Base-by-base conservation (phyloP, 441 rosid species). In the Corymbia calophylla region DNA sequence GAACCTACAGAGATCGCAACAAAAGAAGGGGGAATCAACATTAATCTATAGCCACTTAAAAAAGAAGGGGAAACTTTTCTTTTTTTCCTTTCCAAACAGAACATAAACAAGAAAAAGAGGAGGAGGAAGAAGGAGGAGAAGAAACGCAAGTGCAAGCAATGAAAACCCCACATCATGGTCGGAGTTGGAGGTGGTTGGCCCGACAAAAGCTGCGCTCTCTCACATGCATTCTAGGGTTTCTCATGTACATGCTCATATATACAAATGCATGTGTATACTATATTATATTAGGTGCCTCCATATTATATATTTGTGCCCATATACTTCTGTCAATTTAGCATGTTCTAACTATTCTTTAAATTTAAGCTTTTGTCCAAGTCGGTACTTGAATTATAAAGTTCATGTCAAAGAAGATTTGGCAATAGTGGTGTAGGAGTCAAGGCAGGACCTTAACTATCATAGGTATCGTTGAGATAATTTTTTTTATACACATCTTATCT, bases 151-250 rank as follows among this genome's bases (percentile, higher is more conserved):
- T 73, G 82, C 39, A 39, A 39, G 49, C 49, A 91, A 82, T 51
- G 87, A 62, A 86, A 91, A 90, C 93, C 93, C 92, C 89, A 92
- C 91, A 93, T 87, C 47, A 55, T 92, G 97, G 97, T 96, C 96
- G 97, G 96, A 94, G 91, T 51, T 93, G 94, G 92, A 87, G 93
- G 92, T 91, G 21, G 95, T 91, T 93, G 94, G 88, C 77, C 96
- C 96, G 95, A 94, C 97, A 96, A 94, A 92, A 92, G 93, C 96
- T 94, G 95, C 92, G 91, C 32, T 88, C 51, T 87, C 91, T 92
- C 97, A 95, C 96, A 95, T 95, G 96, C 93, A 88, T 91, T 87
- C 86, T 91, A 86, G 80, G 92, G 88, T 23, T 66, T 32, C 64
- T 53, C 44, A 85, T 91, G 90, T 92, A 86, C 87, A 60, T 32